Base-by-base conservation (phyloP, 768 basidiomycete genomes). In the Tylopilus sp. region DNA sequence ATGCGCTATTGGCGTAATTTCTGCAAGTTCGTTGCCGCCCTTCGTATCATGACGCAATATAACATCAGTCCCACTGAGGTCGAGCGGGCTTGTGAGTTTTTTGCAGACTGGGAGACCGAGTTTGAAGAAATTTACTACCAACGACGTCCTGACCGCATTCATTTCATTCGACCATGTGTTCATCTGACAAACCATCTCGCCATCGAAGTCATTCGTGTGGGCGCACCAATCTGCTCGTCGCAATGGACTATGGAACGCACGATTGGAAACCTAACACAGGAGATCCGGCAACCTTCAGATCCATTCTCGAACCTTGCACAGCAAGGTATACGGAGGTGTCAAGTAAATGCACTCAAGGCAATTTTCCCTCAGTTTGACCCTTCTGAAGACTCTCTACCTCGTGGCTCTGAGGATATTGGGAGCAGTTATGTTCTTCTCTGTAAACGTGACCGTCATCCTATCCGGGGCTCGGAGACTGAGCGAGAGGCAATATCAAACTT, bases 181-280 rank as follows among this genome's bases (percentile, higher is more conserved):
- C 49, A 55, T 3, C 44, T 51, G 0, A 46, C 44, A 1, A 14
- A 6, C 7, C 54, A 55, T 2, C 54, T 55, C 13, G 49, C 38
- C 14, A 3, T 31, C 0, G 17, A 55, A 19, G 44, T 31, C 0
- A 13, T 42, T 1, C 10, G 22, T 5, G 14, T 49, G 6, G 42
- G 41, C 1, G n/a, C 42, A 19, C 53, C 34, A 0, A 54, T 54
- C 5, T 54, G 22, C 6, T 49, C 41, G 0, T 54, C 41, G 1
- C 41, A 54, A 16, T 54, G 54, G 50, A 55, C 54, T 0, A 55
- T 55, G 50, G 50, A 56, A 13, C 1, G 19, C 2, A 56, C 31
- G 0, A 53, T 56, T 2, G 37, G 43, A 0, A 56, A 56, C 4
- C 26, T 53, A 2, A 0, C 7, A 3, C 0, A 31, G 53, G 19